These are phyloP conservation scores for Biscogniauxia sp. DNA, from an alignment of 2,329 filamentous ascomycete genomes.

Conservation along the genomic window DNA sequence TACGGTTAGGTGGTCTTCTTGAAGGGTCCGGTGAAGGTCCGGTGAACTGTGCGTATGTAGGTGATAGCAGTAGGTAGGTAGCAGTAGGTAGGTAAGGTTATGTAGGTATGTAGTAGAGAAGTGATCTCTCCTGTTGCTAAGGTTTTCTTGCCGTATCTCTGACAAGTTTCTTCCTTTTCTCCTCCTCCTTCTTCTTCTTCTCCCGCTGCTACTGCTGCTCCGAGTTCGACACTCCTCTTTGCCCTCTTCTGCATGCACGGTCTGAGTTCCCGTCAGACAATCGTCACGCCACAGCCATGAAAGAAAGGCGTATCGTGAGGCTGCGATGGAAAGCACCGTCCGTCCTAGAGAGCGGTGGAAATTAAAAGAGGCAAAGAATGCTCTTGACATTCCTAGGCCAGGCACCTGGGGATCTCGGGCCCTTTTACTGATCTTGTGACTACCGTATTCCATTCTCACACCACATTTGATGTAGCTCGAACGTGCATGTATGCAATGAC, in stretches of 20 bases:
- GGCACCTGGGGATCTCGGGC: not conserved
- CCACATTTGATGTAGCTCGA: slow-evolving; percentile 10
- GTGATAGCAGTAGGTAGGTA: too few relatives aligned
- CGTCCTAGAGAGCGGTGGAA: not conserved
- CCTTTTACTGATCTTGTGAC: slow-evolving; percentile 6
- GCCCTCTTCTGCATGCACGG: not conserved
- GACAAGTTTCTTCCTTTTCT: too few relatives aligned
- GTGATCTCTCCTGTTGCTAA: not conserved
- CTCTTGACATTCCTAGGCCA: not conserved
- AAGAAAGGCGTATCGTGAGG: not conserved
- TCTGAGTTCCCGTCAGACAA: not conserved
- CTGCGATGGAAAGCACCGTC: not conserved
- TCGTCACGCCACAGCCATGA: not conserved
- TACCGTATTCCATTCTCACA: slow-evolving; percentile 17
- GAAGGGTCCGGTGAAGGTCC: not conserved
- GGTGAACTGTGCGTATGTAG: not conserved
- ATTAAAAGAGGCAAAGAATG: not conserved
- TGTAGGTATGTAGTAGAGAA: too few relatives aligned
- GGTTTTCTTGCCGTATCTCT: too few relatives aligned
- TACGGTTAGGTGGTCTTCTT: not conserved
- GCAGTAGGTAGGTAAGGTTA: too few relatives aligned
- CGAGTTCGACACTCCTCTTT: too few relatives aligned
- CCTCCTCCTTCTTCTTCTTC: not conserved
- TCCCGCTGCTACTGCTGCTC: not conserved
- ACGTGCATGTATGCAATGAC: slow-evolving; percentile 18